Conservation (phyloP, 1,284 basidiomycete species). For the Tranzscheliella williamsii region DNA sequence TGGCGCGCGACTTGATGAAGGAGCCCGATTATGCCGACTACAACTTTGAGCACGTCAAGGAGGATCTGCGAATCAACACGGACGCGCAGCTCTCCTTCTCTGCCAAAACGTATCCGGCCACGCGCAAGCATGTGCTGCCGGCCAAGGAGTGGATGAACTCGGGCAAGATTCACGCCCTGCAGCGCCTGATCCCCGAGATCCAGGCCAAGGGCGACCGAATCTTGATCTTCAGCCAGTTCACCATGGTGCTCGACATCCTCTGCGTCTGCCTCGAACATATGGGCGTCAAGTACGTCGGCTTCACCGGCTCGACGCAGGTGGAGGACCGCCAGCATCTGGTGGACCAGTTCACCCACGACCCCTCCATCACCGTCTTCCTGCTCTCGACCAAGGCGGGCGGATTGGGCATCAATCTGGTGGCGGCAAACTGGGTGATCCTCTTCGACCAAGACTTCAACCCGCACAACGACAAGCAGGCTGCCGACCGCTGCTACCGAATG, state of each 20-base stretch:
- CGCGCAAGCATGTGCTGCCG: constrained; percentile 73
- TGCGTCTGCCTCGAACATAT: constrained; percentile 79
- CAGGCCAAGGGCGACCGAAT: constrained; percentile 75
- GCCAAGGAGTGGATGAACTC: constrained; percentile 80
- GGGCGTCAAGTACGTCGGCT: constrained; percentile 77
- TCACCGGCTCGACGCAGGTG: constrained; percentile 92
- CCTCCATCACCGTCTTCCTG: constrained; percentile 86
- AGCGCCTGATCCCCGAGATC: constrained; percentile 75
- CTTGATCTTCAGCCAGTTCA: constrained; percentile 83
- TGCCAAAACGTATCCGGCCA: constrained; percentile 24
- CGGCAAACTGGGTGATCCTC: constrained; percentile 71
- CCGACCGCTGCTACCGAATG: constrained; percentile 97
- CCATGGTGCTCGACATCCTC: constrained; percentile 68
- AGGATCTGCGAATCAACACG: constrained; percentile 60
- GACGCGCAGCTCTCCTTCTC: constrained; percentile 54
- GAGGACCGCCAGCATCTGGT: constrained; percentile 90
- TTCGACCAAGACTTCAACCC: constrained; percentile 83
- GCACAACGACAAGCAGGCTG: constrained; percentile 85
- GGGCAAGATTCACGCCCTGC: constrained; percentile 80
- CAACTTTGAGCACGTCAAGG: constrained; percentile 52
- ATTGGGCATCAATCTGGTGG: constrained; percentile 64
- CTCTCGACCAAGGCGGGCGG: constrained; percentile 90
- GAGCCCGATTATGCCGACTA: constrained; percentile 71
- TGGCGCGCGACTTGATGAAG: constrained; percentile 82
- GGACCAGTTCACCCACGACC: constrained; percentile 94